These are phyloP conservation scores for Metarhizium robertsii DNA, from an alignment of 2,329 filamentous ascomycete species.

Conservation along the genomic window DNA sequence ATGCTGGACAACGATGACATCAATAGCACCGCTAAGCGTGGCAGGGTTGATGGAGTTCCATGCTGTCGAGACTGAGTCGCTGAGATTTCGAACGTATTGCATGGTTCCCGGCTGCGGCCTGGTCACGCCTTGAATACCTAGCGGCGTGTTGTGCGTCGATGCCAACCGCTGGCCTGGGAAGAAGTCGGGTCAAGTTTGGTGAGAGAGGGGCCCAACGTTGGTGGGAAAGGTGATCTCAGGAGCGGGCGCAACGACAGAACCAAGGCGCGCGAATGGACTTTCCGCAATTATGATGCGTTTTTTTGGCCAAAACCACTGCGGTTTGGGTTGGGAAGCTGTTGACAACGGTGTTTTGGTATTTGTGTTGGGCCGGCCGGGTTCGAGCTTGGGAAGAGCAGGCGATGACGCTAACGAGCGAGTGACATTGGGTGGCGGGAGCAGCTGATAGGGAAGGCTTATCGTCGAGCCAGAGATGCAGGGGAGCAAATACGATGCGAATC, in stretches of 20 bases:
- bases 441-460: neutral
- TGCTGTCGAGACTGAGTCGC: slow-evolving; percentile 91
- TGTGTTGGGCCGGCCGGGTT: neutral
- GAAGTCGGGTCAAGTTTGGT: neutral
- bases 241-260: neutral
- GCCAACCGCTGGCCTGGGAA: neutral
- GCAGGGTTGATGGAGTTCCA: slow-evolving; percentile 99
- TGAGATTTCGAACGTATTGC: slow-evolving; percentile 97
- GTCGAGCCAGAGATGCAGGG: neutral
- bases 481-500: neutral
- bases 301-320: neutral
- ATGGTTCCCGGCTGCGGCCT: slow-evolving; percentile 40
- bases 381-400: neutral
- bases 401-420: neutral
- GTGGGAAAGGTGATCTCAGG: neutral
- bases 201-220: neutral
- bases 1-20: slow-evolving; percentile 96
- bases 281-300: neutral
- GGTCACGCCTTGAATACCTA: neutral
- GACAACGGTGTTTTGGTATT: neutral
- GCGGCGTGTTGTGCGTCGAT: neutral
- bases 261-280: neutral
- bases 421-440: neutral
- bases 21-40: slow-evolving; percentile 93
- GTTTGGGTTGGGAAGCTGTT: neutral